phyloP scores from a whole-genome alignment of 345 rosid species.

The Boechera stricta region DNA sequence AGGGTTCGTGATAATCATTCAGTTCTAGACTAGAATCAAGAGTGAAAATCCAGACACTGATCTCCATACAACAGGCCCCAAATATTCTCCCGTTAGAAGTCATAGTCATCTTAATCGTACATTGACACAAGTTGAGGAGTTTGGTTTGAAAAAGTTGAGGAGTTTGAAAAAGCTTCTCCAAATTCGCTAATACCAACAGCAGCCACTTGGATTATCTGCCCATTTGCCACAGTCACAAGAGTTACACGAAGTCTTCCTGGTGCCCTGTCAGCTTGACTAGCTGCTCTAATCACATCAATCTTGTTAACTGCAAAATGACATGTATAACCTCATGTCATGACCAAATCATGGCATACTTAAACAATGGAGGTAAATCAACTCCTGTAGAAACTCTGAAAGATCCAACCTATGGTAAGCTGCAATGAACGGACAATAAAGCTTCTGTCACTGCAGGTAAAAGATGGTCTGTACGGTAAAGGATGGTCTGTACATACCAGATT shows the following conservation, averaged over 20 bases:
- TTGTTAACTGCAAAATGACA: constrained; percentile 65
- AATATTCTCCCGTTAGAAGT: background rate
- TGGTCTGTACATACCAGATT: constrained; percentile 50
- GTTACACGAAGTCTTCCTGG: constrained; percentile 59
- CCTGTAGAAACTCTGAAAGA: constrained; percentile 26
- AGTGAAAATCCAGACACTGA: constrained; percentile 15
- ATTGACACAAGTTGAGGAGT: constrained; percentile 57
- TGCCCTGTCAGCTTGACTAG: constrained; percentile 63
- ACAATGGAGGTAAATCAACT: background rate
- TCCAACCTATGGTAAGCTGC: constrained; percentile 63
- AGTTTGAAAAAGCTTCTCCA: constrained; percentile 88
- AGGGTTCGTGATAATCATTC: constrained; percentile 19
- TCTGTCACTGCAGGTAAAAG: constrained; percentile 75
- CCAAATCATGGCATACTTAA: constrained; percentile 13
- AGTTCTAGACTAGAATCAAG: background rate
- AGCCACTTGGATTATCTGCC: constrained; percentile 76
- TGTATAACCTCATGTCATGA: constrained; percentile 39
- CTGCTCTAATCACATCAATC: constrained; percentile 60
- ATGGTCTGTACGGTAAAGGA: constrained; percentile 62
- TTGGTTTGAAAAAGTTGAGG: constrained; percentile 63
- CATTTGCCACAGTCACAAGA: constrained; percentile 88
- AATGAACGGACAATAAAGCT: constrained; percentile 59
- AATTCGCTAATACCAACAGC: constrained; percentile 70
- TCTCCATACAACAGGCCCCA: constrained; percentile 9
- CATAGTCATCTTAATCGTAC: constrained; percentile 5